phyloP scores from a whole-genome alignment of 768 basidiomycete species.

The Ramaria sp. region DNA sequence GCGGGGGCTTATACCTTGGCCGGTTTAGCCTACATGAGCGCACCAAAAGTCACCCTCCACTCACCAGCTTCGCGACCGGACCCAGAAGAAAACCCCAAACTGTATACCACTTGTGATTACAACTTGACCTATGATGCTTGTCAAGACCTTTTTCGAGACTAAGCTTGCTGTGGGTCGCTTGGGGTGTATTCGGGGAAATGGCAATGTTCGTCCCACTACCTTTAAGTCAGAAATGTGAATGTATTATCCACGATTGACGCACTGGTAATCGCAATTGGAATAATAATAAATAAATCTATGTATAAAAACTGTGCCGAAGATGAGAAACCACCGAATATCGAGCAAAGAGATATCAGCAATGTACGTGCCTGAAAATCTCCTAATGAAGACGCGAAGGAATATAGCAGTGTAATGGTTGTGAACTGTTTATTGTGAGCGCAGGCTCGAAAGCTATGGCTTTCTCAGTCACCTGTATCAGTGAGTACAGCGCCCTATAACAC shows the following conservation, averaged over 20 bases:
- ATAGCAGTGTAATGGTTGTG: slow-evolving; percentile 65
- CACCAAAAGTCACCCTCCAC: slow-evolving; percentile 13
- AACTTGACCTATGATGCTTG: slow-evolving; percentile 90
- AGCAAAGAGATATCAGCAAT: not conserved
- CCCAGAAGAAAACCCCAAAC: slow-evolving; percentile 84
- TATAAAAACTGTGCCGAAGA: slow-evolving; percentile 65
- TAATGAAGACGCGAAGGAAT: slow-evolving; percentile 91
- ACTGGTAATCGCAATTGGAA: slow-evolving; percentile 95
- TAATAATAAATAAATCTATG: slow-evolving; percentile 96
- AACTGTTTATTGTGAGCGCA: slow-evolving; percentile 1
- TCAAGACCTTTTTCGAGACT: slow-evolving; percentile 89
- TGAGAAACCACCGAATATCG: slow-evolving; percentile 8
- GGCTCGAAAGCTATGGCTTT: not conserved
- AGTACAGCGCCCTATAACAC: slow-evolving; percentile 86
- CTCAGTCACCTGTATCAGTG: slow-evolving; percentile 63
- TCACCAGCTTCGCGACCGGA: slow-evolving; percentile 76
- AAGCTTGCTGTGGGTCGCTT: slow-evolving; percentile 93
- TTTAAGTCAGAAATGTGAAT: not conserved
- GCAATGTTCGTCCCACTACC: slow-evolving; percentile 92
- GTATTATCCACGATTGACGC: slow-evolving; percentile 22
- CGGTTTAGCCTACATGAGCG: not conserved
- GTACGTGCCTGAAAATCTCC: slow-evolving; percentile 85
- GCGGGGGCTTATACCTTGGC: slow-evolving; percentile 68
- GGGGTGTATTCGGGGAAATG: slow-evolving; percentile 75
- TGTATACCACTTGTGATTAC: slow-evolving; percentile 75